Percentiles rank a stretch among this genome's conserved stretches.
Evolutionary conservation across 73 alveolate genomes (phyloP).

Genomic region (Symbiodinium natans): DNA sequence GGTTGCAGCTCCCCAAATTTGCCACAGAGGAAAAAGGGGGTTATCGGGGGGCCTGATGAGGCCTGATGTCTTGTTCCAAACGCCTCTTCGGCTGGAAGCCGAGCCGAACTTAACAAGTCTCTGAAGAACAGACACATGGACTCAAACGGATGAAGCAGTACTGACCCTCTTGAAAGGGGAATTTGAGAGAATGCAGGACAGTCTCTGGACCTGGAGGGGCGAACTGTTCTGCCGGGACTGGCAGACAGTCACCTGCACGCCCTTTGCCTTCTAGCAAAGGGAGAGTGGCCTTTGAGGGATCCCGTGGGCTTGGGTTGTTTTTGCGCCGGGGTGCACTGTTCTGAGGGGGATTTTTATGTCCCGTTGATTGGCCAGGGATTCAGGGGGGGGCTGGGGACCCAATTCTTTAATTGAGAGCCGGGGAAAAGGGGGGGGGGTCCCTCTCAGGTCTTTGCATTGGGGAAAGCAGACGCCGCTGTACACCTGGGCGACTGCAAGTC

Average conservation of each 20-base stretch:
- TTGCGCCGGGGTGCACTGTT: background rate
- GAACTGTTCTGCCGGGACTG: slow-evolving; percentile 74
- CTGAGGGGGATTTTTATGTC: background rate
- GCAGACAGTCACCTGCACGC: slow-evolving; percentile 58
- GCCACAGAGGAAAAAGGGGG: too few species aligned
- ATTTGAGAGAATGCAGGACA: background rate
- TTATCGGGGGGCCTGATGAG: too few species aligned
- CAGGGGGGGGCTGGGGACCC: too few species aligned
- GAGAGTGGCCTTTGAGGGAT: background rate
- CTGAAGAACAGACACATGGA: too few species aligned
- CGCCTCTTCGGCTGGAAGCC: too few species aligned
- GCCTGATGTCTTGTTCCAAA: too few species aligned
- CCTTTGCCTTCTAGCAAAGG: background rate
- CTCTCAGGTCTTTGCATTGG: slow-evolving; percentile 66
- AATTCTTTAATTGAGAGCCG: too few species aligned
- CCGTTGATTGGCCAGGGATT: background rate
- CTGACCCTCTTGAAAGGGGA: too few species aligned
- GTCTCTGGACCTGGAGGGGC: slow-evolving; percentile 49
- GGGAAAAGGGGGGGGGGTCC: too few species aligned
- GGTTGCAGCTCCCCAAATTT: too few species aligned
- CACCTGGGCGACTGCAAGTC: slow-evolving; percentile 47
- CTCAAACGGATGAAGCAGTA: too few species aligned
- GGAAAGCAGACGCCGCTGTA: slow-evolving; percentile 41
- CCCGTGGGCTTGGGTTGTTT: background rate
- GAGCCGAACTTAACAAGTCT: too few species aligned